Percentiles rank a stretch among this genome's conserved stretches.
Evolutionary conservation across 805 yeast genomes (phyloP).

Genomic region (Lachancea cidri): DNA sequence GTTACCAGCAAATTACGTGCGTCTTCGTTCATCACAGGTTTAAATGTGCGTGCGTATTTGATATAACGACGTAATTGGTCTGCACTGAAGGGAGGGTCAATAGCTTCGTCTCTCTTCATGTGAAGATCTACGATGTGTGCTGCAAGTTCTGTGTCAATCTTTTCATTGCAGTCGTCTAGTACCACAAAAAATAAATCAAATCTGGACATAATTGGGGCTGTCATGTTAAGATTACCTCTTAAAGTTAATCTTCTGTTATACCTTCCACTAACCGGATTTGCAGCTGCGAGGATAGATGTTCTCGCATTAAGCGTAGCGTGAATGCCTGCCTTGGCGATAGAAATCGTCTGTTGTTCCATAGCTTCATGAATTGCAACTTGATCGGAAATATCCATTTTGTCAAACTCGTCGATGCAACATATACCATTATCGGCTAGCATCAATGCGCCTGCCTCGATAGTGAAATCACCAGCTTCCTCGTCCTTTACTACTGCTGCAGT

Average conservation of each 20-base stretch:
- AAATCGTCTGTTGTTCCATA: slow-evolving; percentile 98
- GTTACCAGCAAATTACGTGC: slow-evolving; percentile 74
- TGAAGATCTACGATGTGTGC: slow-evolving; percentile 90
- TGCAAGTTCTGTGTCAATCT: slow-evolving; percentile 84
- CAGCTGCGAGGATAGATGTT: slow-evolving; percentile 96
- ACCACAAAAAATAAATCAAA: slow-evolving; percentile 93
- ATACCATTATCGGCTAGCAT: slow-evolving; percentile 98
- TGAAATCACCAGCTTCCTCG: slow-evolving; percentile 94
- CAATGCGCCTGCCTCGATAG: slow-evolving; percentile 97
- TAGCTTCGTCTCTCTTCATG: slow-evolving; percentile 85
- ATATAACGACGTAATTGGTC: slow-evolving; percentile 86
- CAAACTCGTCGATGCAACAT: slow-evolving; percentile 98
- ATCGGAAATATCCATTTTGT: slow-evolving; percentile 92
- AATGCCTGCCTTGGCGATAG: slow-evolving; percentile 97
- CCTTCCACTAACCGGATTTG: slow-evolving; percentile 96
- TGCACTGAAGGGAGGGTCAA: slow-evolving; percentile 81
- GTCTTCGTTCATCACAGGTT: slow-evolving; percentile 77
- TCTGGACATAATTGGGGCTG: slow-evolving; percentile 98
- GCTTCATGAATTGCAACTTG: slow-evolving; percentile 99
- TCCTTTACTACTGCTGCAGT: slow-evolving; percentile 97
- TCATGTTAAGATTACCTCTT: slow-evolving; percentile 85
- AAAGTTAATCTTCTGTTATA: slow-evolving; percentile 83
- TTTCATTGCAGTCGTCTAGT: slow-evolving; percentile 89
- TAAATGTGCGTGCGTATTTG: slow-evolving; percentile 87
- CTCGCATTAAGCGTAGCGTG: slow-evolving; percentile 97